phyloP scores from a whole-genome alignment of 2,329 filamentous ascomycete genomes.

The Fusarium ramigenum region DNA sequence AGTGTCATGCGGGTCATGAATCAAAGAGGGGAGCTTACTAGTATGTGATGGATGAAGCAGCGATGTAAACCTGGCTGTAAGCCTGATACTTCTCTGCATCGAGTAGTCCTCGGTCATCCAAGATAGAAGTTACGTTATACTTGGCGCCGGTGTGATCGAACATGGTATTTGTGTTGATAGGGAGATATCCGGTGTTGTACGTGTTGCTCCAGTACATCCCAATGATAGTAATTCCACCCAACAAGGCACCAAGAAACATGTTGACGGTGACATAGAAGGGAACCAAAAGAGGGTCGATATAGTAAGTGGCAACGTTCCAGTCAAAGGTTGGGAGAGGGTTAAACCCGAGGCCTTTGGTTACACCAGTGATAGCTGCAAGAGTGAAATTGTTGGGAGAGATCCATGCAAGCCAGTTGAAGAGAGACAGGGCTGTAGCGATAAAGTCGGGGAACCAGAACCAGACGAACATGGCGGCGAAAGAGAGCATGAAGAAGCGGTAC shows the following conservation, averaged over 20 bases:
- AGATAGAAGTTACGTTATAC: conserved; percentile 56
- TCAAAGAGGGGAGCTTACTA: conserved; percentile 11
- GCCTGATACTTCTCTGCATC: conserved; percentile 49
- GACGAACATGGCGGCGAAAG: conserved; percentile 34
- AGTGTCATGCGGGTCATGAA: rapidly evolving
- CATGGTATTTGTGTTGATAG: conserved; percentile 57
- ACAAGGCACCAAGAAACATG: conserved; percentile 46
- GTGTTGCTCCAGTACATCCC: conserved; percentile 56
- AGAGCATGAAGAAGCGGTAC: conserved; percentile 34
- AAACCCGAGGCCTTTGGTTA: conserved; percentile 54
- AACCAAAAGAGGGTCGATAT: conserved; percentile 35
- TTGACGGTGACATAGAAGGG: conserved; percentile 55
- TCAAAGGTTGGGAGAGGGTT: conserved; percentile 62
- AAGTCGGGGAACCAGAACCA: conserved; percentile 40
- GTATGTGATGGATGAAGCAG: conserved; percentile 33
- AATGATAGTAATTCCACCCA: conserved; percentile 53
- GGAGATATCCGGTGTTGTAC: conserved; percentile 56
- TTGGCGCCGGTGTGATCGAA: conserved; percentile 55
- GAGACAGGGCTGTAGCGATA: conserved; percentile 30
- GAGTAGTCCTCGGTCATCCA: conserved; percentile 49
- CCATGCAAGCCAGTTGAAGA: conserved; percentile 66
- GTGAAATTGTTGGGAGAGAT: conserved; percentile 57
- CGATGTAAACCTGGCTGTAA: conserved; percentile 48
- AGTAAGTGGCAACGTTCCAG: conserved; percentile 51
- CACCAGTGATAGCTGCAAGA: conserved; percentile 55